Conservation (phyloP, 306 rosid species). For the Parietaria judaica region DNA sequence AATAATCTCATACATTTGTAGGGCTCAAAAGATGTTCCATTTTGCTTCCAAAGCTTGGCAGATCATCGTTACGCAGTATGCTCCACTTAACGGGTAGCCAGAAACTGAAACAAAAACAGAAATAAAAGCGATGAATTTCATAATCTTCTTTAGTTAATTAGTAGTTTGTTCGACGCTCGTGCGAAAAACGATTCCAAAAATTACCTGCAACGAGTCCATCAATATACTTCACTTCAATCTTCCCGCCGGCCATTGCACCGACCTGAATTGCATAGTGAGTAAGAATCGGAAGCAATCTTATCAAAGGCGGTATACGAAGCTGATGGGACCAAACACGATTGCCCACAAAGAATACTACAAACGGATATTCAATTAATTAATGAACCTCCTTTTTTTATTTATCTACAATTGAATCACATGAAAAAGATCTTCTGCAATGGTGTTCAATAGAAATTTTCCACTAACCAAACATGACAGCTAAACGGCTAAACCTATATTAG, state of each 20-base stretch:
- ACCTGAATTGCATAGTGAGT: slow-evolving; percentile 36
- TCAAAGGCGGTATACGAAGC: background rate
- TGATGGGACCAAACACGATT: background rate
- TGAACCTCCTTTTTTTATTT: too few relatives aligned
- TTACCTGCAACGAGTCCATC: slow-evolving; percentile 68
- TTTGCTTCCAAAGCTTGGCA: slow-evolving; percentile 39
- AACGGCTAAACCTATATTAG: too few relatives aligned
- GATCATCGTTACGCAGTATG: slow-evolving; percentile 53
- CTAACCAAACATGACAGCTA: too few relatives aligned
- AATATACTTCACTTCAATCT: slow-evolving; percentile 60
- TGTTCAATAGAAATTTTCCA: too few relatives aligned
- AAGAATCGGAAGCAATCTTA: background rate
- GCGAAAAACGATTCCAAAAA: background rate
- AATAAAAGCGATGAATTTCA: background rate
- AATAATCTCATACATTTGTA: too few relatives aligned
- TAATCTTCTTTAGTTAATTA: too few relatives aligned
- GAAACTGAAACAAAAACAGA: slow-evolving; percentile 34
- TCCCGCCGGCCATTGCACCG: slow-evolving; percentile 89
- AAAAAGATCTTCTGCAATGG: too few relatives aligned
- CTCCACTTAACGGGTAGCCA: slow-evolving; percentile 64
- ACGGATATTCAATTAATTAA: too few relatives aligned
- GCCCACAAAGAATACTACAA: too few relatives aligned
- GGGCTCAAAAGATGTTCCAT: slow-evolving; percentile 50
- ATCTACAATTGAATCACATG: too few relatives aligned
- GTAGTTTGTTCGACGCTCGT: too few relatives aligned